Evolutionary conservation across 768 basidiomycete species (phyloP), one percentile per base, ranked within the genome.

Genomic region (Pisolithus albus): DNA sequence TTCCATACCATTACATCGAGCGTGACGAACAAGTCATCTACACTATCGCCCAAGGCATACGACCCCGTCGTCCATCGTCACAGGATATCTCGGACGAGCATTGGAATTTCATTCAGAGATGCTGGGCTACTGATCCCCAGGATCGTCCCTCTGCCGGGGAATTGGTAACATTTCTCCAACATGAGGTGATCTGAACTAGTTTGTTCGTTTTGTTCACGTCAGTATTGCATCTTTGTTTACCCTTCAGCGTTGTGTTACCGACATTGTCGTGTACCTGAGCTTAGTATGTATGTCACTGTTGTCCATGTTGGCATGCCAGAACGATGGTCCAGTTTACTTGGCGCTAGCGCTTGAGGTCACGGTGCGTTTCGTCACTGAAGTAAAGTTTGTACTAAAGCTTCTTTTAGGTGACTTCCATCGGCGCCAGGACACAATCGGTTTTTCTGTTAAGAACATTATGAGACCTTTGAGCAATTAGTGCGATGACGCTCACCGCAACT

Each of bases 121-220:
- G 54, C 28, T 55, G 54, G 54, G 60, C 57, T 13, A 66, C 69
- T 44, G 11, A 41, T 19, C 40, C 40, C 18, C 4, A 18, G 11
- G 40, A 41, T 41, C 40, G 40, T 10, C 40, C 40, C 11, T 19
- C 40, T 4, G 18, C 40, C 7, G 21, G 15, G 18, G 40, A 41
- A 21, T 11, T 41, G 10, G 18, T 41, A 21, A 8, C 40, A 9
- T 41, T 41, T 15, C 7, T 41, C 7, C 18, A 15, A 10, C 39
- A 40, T 40, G 1, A 16, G 19, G 26, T 19, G 7, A 19, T 40
- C 39, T 19, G 7, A 8, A n/a, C 39, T 13, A 41, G n/a, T 18
- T 8, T 41, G 21, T 41, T 8, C 7, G 11, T 19, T 26, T 41
- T 41, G 11, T 41, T 18, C 11, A 2, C 21, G 18, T 41, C 2